Conservation (phyloP, 371 early-diverging fungal species). For the Mucor sp. region DNA sequence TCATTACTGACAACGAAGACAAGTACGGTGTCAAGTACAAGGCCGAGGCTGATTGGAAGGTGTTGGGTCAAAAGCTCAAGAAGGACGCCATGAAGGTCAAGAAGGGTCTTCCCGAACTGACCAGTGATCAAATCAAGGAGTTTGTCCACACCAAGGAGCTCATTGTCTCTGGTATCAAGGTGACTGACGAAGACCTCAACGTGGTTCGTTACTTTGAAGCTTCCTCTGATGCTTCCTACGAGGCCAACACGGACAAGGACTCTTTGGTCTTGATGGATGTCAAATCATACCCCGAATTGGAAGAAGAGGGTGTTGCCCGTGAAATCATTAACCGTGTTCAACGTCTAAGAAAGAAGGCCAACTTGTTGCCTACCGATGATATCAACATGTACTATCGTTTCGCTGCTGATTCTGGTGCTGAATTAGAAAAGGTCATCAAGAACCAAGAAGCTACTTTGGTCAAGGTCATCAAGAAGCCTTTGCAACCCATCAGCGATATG, state of each 20-base stretch:
- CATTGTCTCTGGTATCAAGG: constrained; percentile 78
- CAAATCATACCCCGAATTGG: constrained; percentile 78
- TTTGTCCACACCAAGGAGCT: constrained; percentile 74
- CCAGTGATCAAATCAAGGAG: constrained; percentile 80
- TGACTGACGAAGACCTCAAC: constrained; percentile 83
- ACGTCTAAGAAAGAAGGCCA: constrained; percentile 94
- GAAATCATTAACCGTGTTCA: constrained; percentile 99
- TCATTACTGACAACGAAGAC: constrained; percentile 88
- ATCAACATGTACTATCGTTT: constrained; percentile 83
- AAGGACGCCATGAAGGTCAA: constrained; percentile 88
- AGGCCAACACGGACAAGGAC: constrained; percentile 82
- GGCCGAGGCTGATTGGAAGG: constrained; percentile 90
- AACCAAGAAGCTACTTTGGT: constrained; percentile 73
- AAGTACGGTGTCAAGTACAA: constrained; percentile 92
- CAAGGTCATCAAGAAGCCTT: constrained; percentile 74
- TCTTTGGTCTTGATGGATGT: constrained; percentile 92
- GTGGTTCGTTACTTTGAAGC: constrained; percentile 80
- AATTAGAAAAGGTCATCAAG: constrained; percentile 70
- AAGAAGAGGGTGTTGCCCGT: constrained; percentile 94
- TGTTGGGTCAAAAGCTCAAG: constrained; percentile 87
- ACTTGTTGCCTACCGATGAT: constrained; percentile 84
- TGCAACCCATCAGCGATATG: constrained; percentile 40
- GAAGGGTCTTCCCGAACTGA: constrained; percentile 82
- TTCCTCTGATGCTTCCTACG: constrained; percentile 59
- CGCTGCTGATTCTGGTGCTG: constrained; percentile 66